Base-by-base conservation (phyloP, 495 filamentous ascomycete species). In the Gamarada debralockiae region DNA sequence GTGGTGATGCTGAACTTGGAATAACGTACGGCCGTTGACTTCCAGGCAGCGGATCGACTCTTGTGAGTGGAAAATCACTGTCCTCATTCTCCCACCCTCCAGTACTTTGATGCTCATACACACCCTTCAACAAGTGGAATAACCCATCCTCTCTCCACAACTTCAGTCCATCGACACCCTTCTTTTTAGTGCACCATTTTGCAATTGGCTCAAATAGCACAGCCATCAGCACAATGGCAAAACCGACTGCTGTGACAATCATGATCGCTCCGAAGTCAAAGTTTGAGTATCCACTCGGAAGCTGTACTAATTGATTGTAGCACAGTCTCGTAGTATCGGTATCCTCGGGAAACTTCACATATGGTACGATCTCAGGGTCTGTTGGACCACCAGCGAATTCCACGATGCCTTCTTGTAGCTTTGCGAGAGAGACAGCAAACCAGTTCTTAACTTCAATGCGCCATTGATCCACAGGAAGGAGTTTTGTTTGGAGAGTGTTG, bases 381-480 rank as follows among this genome's bases (percentile, higher is more conserved):
- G 27, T 27, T 2, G 53, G 53, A 17, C 53, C 53, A 14, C 21
- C 21, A 7, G 53, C 53, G 18, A 34, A 51, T 40, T 56, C 53
- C 23, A 56, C 4, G 27, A 52, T 33, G 18, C 3, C 25, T 15
- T 38, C 27, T 49, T 56, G 53, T 10, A 56, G 15, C 3, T 24
- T 17, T 20, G 53, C 53, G 2, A 56, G 37, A 13, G 45, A 24
- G 27, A 40, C n/a, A 0, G 24, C 23, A 23, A 39, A 39, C 53
- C 53, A 51, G 24, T 31, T 33, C 20, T 25, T 15, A 20, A 50
- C 33, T 50, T 56, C 53, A 24, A 40, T 38, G 12, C 22, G 15
- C 53, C 53, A 56, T 36, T 56, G 53, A 23, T 56, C 23, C 4
- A 7, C 17, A 8, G 53, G 53, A 7, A 56, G 47, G 20, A 14